Percentiles rank a stretch among this genome's conserved stretches.
Conservation (phyloP, 345 rosid genomes). For the Lepidium africanum region DNA sequence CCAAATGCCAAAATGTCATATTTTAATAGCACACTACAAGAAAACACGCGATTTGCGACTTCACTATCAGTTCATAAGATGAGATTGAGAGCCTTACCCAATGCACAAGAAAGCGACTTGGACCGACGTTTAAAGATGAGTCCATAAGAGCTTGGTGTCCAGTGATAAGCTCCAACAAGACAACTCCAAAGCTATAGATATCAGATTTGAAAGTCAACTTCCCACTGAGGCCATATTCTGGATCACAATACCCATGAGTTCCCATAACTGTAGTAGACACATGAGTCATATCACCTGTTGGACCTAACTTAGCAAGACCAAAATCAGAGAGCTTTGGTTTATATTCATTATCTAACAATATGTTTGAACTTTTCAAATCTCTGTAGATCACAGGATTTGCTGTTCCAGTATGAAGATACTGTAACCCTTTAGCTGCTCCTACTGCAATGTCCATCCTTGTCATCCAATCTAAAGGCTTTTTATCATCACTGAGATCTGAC, state of each 20-base stretch:
- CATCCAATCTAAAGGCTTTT: constrained; percentile 50
- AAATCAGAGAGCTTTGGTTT: constrained; percentile 66
- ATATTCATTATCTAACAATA: constrained; percentile 40
- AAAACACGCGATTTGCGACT: too few species aligned
- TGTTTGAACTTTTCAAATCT: constrained; percentile 58
- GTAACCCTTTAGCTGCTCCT: constrained; percentile 61
- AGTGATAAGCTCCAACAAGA: constrained; percentile 56
- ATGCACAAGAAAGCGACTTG: constrained; percentile 31
- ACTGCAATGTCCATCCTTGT: constrained; percentile 54
- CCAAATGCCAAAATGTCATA: too few species aligned
- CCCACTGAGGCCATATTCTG: constrained; percentile 54
- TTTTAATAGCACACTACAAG: too few species aligned
- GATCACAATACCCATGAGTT: constrained; percentile 71
- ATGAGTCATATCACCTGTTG: constrained; percentile 43
- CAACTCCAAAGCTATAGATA: constrained; percentile 65
- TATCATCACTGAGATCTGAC: constrained; percentile 31
- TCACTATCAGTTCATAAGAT: too few species aligned
- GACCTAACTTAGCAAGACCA: constrained; percentile 74
- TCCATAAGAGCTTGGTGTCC: constrained; percentile 46
- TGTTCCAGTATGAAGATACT: constrained; percentile 47
- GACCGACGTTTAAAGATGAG: constrained; percentile 8
- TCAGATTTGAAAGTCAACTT: constrained; percentile 52
- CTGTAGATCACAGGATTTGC: constrained; percentile 54
- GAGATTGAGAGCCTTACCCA: constrained; percentile 38
- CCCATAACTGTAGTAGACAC: constrained; percentile 73